These are phyloP conservation scores for Apocynum venetum DNA, from an alignment of 257 asterid genomes.

Conservation along the genomic window DNA sequence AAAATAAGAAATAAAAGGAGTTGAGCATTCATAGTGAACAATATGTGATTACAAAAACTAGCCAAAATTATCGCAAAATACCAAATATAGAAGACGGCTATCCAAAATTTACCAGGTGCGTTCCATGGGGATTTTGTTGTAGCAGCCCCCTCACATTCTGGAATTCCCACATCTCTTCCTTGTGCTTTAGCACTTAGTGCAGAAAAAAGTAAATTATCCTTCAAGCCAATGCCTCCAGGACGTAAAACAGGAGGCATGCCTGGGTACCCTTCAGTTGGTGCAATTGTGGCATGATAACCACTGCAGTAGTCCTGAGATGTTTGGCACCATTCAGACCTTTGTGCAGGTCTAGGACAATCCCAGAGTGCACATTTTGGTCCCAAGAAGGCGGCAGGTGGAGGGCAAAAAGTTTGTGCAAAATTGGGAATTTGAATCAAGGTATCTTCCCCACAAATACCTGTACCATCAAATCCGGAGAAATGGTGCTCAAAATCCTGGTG, in stretches of 20 bases:
- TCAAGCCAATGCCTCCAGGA: slow-evolving; percentile 87
- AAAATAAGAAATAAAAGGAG: not conserved
- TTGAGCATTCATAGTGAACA: not conserved
- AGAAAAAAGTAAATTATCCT: slow-evolving; percentile 86
- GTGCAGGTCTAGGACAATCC: slow-evolving; percentile 62
- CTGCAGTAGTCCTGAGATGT: slow-evolving; percentile 45
- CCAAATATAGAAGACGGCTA: not conserved
- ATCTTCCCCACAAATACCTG: slow-evolving; percentile 48
- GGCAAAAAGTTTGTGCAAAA: slow-evolving; percentile 54
- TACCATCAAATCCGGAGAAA: slow-evolving; percentile 50
- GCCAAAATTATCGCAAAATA: not conserved
- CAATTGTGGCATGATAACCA: slow-evolving; percentile 37
- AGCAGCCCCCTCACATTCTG: slow-evolving; percentile 98
- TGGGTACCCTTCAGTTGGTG: slow-evolving; percentile 77
- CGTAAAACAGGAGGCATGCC: slow-evolving; percentile 82
- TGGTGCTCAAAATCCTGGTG: slow-evolving; percentile 64
- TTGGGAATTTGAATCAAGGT: slow-evolving; percentile 45
- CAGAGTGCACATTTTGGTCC: slow-evolving; percentile 99
- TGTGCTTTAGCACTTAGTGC: slow-evolving; percentile 83
- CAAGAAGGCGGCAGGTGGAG: slow-evolving; percentile 92
- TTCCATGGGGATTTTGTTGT: slow-evolving; percentile 98
- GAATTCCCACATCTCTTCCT: slow-evolving; percentile 86
- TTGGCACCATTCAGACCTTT: slow-evolving; percentile 35
- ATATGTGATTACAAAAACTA: not conserved
- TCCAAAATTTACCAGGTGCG: slow-evolving; percentile 63